Percentiles rank a stretch among this genome's conserved stretches.
Conservation (phyloP, 495 filamentous ascomycete species). For the Daldinia vernicosa region DNA sequence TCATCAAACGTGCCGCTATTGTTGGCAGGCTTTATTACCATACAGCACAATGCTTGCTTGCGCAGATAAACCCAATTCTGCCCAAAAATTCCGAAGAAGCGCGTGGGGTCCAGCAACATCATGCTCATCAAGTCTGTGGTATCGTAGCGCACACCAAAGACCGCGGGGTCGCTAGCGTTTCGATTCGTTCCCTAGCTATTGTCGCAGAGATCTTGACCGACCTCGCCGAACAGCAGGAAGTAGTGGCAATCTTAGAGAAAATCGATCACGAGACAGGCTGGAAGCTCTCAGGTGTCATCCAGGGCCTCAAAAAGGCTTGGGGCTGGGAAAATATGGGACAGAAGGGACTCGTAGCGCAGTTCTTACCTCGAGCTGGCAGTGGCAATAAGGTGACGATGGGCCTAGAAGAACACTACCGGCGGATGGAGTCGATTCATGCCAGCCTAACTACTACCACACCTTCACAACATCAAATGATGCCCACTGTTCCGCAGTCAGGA, state of each 20-base stretch:
- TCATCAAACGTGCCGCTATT: constrained; percentile 81
- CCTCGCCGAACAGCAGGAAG: constrained; percentile 81
- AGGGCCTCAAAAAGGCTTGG: constrained; percentile 79
- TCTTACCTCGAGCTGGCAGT: constrained; percentile 22
- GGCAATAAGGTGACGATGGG: constrained; percentile 21
- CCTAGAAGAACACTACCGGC: constrained; percentile 36
- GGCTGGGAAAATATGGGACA: constrained; percentile 67
- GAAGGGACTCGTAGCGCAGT: constrained; percentile 35
- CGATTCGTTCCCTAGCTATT: constrained; percentile 78
- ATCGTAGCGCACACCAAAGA: constrained; percentile 87
- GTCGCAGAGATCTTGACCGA: constrained; percentile 77
- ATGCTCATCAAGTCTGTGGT: constrained; percentile 85
- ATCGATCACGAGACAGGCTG: constrained; percentile 83
- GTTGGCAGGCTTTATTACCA: constrained; percentile 93
- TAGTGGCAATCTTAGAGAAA: constrained; percentile 76
- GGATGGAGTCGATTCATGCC: constrained; percentile 34
- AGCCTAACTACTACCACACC: constrained; percentile 36
- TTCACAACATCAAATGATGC: constrained; percentile 44
- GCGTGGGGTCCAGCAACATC: constrained; percentile 70
- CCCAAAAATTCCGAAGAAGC: constrained; percentile 69
- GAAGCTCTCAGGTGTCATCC: constrained; percentile 72
- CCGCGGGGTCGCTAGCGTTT: constrained; percentile 77
- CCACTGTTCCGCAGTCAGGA: constrained; percentile 28
- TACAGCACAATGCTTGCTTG: constrained; percentile 80
- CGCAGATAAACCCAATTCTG: constrained; percentile 75